A percentile compares a stretch with the other conserved stretches of the same genome.
Evolutionary conservation across 768 basidiomycete genomes (phyloP).

Genomic region (Termitomyces sp.): DNA sequence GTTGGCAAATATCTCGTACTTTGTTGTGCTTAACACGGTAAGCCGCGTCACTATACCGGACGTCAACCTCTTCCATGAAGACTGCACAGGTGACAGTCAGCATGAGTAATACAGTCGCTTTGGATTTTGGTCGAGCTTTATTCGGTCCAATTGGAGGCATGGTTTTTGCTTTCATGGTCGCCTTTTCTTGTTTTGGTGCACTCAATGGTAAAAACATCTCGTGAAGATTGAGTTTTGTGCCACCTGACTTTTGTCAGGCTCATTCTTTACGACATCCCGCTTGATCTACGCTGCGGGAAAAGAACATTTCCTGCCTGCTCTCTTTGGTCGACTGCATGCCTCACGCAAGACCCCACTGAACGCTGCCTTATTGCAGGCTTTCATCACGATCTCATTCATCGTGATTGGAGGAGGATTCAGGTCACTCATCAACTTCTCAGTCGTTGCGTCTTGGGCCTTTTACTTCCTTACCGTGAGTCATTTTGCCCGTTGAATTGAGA

Average conservation of each 20-base stretch:
- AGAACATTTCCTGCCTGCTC: conserved; percentile 81
- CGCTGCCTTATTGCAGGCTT: conserved; percentile 78
- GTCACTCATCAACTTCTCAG: conserved; percentile 85
- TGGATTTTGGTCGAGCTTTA: conserved; percentile 88
- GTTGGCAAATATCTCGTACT: conserved; percentile 85
- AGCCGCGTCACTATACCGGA: conserved; percentile 1
- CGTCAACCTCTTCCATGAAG: background rate
- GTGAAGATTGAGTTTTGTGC: background rate
- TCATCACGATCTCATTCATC: conserved; percentile 75
- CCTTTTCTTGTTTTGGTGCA: conserved; percentile 93
- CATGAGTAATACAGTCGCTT: conserved; percentile 82
- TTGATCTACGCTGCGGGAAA: conserved; percentile 87
- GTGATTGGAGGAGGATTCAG: conserved; percentile 87
- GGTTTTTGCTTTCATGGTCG: conserved; percentile 87
- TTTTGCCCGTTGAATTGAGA: background rate
- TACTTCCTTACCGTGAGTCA: conserved; percentile 79
- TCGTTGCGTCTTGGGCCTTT: conserved; percentile 85
- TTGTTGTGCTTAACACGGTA: conserved; percentile 88
- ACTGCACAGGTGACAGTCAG: conserved; percentile 54
- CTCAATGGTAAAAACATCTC: conserved; percentile 64
- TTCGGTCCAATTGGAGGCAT: conserved; percentile 87
- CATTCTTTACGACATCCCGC: conserved; percentile 75
- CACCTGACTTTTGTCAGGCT: conserved; percentile 38
- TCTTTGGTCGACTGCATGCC: conserved; percentile 78
- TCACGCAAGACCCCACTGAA: conserved; percentile 84